Conservation (phyloP, 2,329 filamentous ascomycete genomes). For the Epichloe coenophiala region DNA sequence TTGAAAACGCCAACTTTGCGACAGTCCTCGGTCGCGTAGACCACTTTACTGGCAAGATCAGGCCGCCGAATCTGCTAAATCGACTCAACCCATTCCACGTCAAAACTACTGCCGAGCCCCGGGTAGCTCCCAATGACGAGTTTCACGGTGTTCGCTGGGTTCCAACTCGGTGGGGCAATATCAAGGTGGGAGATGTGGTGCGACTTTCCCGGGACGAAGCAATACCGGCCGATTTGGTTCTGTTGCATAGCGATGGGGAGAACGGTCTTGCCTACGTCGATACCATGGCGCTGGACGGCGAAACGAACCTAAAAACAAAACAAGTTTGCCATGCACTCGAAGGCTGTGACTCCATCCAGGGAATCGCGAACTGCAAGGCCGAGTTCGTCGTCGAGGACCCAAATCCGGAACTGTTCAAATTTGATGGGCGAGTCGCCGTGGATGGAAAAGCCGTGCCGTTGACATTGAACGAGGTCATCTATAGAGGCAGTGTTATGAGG, state of each 20-base stretch:
- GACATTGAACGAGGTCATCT: slow-evolving; percentile 70
- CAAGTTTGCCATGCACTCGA: slow-evolving; percentile 50
- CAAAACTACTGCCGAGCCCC: slow-evolving; percentile 16
- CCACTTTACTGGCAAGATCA: slow-evolving; percentile 16
- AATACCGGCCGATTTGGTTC: slow-evolving; percentile 68
- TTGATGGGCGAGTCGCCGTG: slow-evolving; percentile 54
- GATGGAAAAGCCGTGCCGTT: slow-evolving; percentile 49
- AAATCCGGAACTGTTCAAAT: slow-evolving; percentile 64
- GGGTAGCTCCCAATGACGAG: slow-evolving; percentile 41
- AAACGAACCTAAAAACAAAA: slow-evolving; percentile 71
- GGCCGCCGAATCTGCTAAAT: slow-evolving; percentile 11
- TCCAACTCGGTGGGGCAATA: slow-evolving; percentile 27
- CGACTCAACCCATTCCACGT: slow-evolving; percentile 21
- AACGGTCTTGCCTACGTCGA: slow-evolving; percentile 73
- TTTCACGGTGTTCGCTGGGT: slow-evolving; percentile 42
- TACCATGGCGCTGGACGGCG: slow-evolving; percentile 73
- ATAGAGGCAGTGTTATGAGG: slow-evolving; percentile 71
- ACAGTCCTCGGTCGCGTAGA: slow-evolving; percentile 30
- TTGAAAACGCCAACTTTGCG: slow-evolving; percentile 53
- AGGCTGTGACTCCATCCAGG: slow-evolving; percentile 38
- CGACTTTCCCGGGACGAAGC: slow-evolving; percentile 54
- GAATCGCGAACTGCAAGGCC: slow-evolving; percentile 41
- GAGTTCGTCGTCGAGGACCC: slow-evolving; percentile 63
- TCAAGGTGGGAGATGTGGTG: slow-evolving; percentile 37
- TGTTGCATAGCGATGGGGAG: slow-evolving; percentile 64